Conservation (phyloP, 2,329 filamentous ascomycete species). For the Aureobasidium lini region DNA sequence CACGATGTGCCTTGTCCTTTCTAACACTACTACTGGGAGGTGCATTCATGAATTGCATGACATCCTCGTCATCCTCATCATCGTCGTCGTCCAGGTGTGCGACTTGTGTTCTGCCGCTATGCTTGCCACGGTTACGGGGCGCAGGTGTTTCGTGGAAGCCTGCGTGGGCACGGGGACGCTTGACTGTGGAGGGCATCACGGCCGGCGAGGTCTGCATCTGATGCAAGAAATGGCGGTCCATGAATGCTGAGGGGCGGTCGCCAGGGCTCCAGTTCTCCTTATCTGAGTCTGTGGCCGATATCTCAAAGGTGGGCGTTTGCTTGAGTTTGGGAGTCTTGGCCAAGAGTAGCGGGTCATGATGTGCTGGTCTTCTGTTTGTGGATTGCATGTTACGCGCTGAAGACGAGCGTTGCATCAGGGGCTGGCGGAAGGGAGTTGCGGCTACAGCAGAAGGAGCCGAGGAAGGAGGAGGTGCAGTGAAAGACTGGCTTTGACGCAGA, state of each 20-base stretch:
- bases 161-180: background rate
- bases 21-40: slow-evolving; percentile 41
- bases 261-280: slow-evolving; percentile 82
- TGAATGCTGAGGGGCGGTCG: slow-evolving; percentile 7
- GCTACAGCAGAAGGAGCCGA: slow-evolving; percentile 8
- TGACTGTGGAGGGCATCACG: background rate
- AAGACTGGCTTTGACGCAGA: slow-evolving; percentile 9
- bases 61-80: slow-evolving; percentile 50
- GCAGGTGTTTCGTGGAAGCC: slow-evolving; percentile 8
- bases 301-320: slow-evolving; percentile 34
- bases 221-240: slow-evolving; percentile 27
- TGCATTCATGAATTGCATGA: slow-evolving; percentile 65
- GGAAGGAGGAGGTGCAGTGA: slow-evolving; percentile 1
- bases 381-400: slow-evolving; percentile 26
- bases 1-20: slow-evolving; percentile 1
- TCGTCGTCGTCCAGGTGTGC: slow-evolving; percentile 17
- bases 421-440: slow-evolving; percentile 20
- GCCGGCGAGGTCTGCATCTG: slow-evolving; percentile 1
- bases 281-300: slow-evolving; percentile 67
- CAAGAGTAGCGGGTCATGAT: background rate
- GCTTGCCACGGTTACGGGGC: background rate
- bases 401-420: slow-evolving; percentile 26
- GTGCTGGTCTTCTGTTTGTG: background rate
- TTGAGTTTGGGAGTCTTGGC: slow-evolving; percentile 19
- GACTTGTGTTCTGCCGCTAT: background rate